Base-by-base conservation (phyloP, 164 flowering plant species). In the Cinnamomum chago region DNA sequence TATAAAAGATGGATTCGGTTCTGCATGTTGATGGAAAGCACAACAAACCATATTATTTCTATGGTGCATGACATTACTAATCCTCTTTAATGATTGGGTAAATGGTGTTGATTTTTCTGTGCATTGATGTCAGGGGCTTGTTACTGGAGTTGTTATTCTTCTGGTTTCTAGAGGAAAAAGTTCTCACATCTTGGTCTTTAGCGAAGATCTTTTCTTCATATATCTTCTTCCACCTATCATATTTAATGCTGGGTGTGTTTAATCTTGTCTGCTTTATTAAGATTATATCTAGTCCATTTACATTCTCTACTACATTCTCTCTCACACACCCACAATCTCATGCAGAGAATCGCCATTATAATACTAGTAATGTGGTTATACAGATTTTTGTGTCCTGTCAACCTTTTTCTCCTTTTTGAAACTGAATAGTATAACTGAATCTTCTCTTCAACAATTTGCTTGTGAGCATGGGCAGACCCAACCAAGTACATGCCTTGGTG, bases 141-240 rank as follows among this genome's bases (percentile, higher is more conserved):
- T 90, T 75, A 89, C 90, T 25, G 95, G 92, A 47, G 78, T 83
- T 51, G 70, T 90, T 17, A 90, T 90, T 67, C 78, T 89, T 79
- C 72, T 86, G 24, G 86, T 86, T 9, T 84, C 85, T 5, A 79
- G 83, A 72, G 89, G 92, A 62, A 89, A 77, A 76, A 89, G 88
- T 75, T 90, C 95, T 1, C 91, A 77, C 76, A 72, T 90, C 58
- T 75, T 90, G 67, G 89, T 85, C 27, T 90, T 90, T 79, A 88
- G 88, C 72, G 91, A 90, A 83, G 94, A 90, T 79, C 86, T 90
- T 58, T 90, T 90, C 85, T 90, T 89, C 65, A 90, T 84, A 40
- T 90, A 90, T 79, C 90, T 90, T 73, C 90, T 90, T 73, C 94
- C 94, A 12, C 95, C 95, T 7, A 90, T 90, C 68, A 90, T 90